phyloP scores from a whole-genome alignment of 1,284 basidiomycete species.

The Papiliotrema laurentii region DNA sequence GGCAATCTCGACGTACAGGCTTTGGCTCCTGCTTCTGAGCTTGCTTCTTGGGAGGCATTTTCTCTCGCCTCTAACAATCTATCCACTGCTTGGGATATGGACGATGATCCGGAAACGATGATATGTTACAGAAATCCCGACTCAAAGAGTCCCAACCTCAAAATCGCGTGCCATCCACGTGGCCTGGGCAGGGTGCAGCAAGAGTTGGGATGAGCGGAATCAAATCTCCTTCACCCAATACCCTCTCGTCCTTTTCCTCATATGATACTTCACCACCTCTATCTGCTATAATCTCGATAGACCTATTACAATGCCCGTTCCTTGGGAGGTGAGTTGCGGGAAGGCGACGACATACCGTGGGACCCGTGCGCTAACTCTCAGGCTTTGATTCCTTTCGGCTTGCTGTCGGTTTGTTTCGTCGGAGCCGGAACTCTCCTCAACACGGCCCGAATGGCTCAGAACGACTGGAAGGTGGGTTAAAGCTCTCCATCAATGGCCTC shows the following conservation, averaged over 20 bases:
- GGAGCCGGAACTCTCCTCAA: slow-evolving; percentile 80
- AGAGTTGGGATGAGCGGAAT: background rate
- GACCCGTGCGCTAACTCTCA: slow-evolving; percentile 5
- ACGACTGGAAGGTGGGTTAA: slow-evolving; percentile 75
- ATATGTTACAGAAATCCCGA: background rate
- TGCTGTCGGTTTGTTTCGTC: slow-evolving; percentile 78
- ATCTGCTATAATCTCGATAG: background rate
- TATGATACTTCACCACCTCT: background rate
- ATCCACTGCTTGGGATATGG: background rate
- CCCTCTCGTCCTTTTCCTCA: background rate
- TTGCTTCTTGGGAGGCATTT: slow-evolving; percentile 43
- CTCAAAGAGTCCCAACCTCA: too few relatives aligned
- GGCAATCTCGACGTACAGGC: slow-evolving; percentile 13
- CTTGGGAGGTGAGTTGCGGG: slow-evolving; percentile 61
- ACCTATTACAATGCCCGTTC: slow-evolving; percentile 67
- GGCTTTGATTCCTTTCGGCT: slow-evolving; percentile 89
- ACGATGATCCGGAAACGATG: background rate
- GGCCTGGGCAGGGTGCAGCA: too few relatives aligned
- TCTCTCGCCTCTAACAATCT: background rate
- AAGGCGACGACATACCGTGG: background rate
- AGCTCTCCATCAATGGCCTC: background rate
- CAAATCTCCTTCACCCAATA: slow-evolving; percentile 1
- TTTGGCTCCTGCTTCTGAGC: slow-evolving; percentile 27
- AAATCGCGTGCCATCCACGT: background rate
- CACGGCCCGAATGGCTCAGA: slow-evolving; percentile 68